phyloP scores from a whole-genome alignment of 768 basidiomycete species.

The Leucocoprinus leucothites region DNA sequence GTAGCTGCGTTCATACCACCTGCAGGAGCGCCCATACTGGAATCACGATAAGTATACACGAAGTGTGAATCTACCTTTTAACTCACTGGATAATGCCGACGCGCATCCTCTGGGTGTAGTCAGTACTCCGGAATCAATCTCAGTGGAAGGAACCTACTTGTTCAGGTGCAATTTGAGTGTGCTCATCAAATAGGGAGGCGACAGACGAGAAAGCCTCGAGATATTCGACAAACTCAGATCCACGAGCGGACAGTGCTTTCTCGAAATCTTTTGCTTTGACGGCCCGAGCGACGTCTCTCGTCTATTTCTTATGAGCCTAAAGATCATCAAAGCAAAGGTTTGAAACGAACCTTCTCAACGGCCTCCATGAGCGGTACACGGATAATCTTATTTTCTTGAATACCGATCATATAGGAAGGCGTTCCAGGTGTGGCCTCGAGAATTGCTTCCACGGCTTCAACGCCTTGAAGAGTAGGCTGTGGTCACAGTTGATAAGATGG shows the following conservation, averaged over 20 bases:
- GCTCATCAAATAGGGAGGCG: slow-evolving; percentile 55
- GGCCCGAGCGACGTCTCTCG: slow-evolving; percentile 79
- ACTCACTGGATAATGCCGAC: slow-evolving; percentile 83
- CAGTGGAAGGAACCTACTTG: slow-evolving; percentile 32
- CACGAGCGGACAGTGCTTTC: slow-evolving; percentile 84
- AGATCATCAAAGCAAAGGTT: background rate
- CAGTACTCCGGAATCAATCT: background rate
- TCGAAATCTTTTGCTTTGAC: slow-evolving; percentile 82
- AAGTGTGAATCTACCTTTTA: background rate
- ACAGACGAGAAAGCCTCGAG: slow-evolving; percentile 82
- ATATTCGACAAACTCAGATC: slow-evolving; percentile 87
- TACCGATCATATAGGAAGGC: slow-evolving; percentile 97
- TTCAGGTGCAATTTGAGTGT: slow-evolving; percentile 43
- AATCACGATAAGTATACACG: background rate
- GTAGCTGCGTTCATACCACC: slow-evolving; percentile 99
- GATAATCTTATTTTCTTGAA: slow-evolving; percentile 93
- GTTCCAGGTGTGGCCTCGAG: slow-evolving; percentile 83
- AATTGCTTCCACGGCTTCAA: slow-evolving; percentile 88
- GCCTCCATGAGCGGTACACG: slow-evolving; percentile 91
- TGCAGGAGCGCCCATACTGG: slow-evolving; percentile 92
- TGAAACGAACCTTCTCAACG: slow-evolving; percentile 66
- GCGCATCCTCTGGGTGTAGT: slow-evolving; percentile 58
- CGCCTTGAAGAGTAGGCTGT: slow-evolving; percentile 94
- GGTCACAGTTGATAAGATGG: slow-evolving; percentile 1
- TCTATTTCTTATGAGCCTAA: slow-evolving; percentile 42